Evolutionary conservation across 2,329 filamentous ascomycete genomes (phyloP), one percentile per base, ranked within the genome.

Genomic region (Fusarium bulbicola): DNA sequence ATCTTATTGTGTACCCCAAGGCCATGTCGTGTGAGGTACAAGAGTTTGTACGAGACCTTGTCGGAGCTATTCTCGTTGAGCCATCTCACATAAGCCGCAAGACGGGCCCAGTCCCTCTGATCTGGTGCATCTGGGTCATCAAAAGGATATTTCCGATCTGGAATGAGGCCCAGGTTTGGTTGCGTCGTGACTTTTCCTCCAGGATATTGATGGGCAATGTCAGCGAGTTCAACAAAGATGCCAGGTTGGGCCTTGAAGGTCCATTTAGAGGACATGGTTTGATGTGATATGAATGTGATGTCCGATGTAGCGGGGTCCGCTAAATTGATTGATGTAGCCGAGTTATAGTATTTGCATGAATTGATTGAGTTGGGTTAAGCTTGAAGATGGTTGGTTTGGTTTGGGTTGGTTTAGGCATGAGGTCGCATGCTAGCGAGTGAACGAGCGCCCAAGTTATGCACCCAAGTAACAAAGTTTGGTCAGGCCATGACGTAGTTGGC

Each of bases 1-100:
- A 87, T 87, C 59, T 81, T 80, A 64, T 85, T 85, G 54, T 85
- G 83, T 59, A 77, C 81, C 30, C 89, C 89, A 73, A 89, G 82
- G 20, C 89, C 89, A 75, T 91, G 89, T 20, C 89, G 85, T 28
- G 86, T 89, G 64, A 90, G 80, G 67, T 82, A 84, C 16, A 90
- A 67, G 18, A 91, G 82, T 63, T 88, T 87, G 80, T 90, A 91
- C 20, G 77, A 78, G n/a, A 85, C 84, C 59, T 82, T 84, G 7
- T 79, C 72, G 1, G 83, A 80, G 6, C 82, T 81, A 12, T 82
- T 76, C 15, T 80, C 61, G 76, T 89, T 88, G 47, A 90, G 78
- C 32, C 81, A 80, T 8, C 80, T 76, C 34, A 91, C 81, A 63
- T 87, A 86, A 32, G 82, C 74, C 5, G 81, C 76, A 40, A 91